Conservation (phyloP, 2,329 filamentous ascomycete genomes). For the Ceratocystis harringtonii region DNA sequence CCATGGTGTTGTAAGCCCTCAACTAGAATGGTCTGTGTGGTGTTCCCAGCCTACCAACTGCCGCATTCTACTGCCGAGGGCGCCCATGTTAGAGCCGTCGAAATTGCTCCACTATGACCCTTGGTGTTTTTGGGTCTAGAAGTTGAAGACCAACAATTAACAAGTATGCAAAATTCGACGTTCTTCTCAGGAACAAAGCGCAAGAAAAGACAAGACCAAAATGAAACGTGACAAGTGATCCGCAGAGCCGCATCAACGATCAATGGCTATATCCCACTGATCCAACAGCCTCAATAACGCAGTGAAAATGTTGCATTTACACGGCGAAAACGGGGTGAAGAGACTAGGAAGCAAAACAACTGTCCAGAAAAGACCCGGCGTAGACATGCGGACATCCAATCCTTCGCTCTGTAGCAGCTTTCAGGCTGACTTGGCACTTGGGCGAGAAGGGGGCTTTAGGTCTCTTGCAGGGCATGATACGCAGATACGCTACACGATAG, state of each 20-base stretch:
- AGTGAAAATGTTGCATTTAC: background rate
- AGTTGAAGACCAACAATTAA: no score
- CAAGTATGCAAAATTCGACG: background rate
- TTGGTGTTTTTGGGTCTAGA: background rate
- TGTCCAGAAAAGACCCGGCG: no score
- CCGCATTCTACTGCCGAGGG: background rate
- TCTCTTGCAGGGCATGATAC: no score
- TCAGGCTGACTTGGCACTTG: no score
- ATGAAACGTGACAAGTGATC: background rate
- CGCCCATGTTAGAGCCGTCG: no score
- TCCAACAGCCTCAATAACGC: background rate
- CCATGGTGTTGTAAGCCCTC: background rate
- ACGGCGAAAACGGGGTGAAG: no score
- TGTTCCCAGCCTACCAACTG: background rate
- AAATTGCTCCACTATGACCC: background rate
- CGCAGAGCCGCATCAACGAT: slow-evolving; percentile 1
- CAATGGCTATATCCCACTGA: background rate
- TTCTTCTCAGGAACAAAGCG: background rate
- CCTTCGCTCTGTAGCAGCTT: no score
- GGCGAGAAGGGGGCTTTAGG: no score
- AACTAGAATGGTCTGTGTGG: background rate
- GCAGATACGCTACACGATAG: no score
- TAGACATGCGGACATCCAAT: no score
- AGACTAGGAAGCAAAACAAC: no score
- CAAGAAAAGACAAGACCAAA: background rate